A percentile compares a stretch with the other conserved stretches of the same genome.
Evolutionary conservation across 331 rosid genomes (phyloP).

Genomic region (Telfairia occidentalis): DNA sequence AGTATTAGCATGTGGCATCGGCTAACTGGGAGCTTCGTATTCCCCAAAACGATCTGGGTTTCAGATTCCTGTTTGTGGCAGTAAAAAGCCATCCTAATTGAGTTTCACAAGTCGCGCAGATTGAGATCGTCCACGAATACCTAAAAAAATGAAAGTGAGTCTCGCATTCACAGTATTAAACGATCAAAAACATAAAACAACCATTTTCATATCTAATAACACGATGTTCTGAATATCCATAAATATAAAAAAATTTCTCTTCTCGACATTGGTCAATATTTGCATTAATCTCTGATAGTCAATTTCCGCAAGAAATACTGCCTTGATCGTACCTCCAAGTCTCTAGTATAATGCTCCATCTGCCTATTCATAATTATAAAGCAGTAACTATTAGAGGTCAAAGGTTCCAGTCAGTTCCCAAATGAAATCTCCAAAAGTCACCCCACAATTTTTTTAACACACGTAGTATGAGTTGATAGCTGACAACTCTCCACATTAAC

Average conservation of each 20-base stretch:
- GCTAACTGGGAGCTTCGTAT: conserved; percentile 64
- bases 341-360: background rate
- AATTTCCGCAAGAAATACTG: background rate
- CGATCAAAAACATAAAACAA: background rate
- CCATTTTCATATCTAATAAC: background rate
- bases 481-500: background rate
- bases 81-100: conserved; percentile 82
- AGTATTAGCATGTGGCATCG: conserved; percentile 26
- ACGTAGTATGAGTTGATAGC: background rate
- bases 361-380: background rate
- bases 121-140: conserved; percentile 69
- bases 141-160: conserved; percentile 28
- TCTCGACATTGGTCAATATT: conserved; percentile 1
- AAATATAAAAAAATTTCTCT: background rate
- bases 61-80: conserved; percentile 50
- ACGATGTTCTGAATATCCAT: background rate
- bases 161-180: background rate
- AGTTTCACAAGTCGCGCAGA: conserved; percentile 51
- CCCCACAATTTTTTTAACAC: background rate
- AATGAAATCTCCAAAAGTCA: background rate
- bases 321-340: background rate
- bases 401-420: background rate
- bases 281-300: background rate
- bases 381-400: background rate
- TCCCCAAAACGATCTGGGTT: conserved; percentile 69